Base-by-base conservation (phyloP, 306 rosid genomes). In the Sophora flavescens region DNA sequence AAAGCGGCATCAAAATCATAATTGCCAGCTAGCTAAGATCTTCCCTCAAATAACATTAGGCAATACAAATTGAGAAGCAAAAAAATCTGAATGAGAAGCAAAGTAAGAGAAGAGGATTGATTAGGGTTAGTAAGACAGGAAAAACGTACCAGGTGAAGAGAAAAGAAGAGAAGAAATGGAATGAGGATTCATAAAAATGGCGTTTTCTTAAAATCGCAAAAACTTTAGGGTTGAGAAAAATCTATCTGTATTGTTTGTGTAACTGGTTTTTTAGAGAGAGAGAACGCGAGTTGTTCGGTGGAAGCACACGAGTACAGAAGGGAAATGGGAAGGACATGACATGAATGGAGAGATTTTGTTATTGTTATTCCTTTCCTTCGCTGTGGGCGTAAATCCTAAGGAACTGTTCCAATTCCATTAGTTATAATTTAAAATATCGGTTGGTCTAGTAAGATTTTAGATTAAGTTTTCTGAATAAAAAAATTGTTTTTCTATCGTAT, bases 51-150 rank as follows among this genome's bases (percentile, higher is more conserved):
- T 47, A 26, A 41, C 17, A 18, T 9, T 33, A 36, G 6, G 44
- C 35, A 17, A 65, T 30, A 47, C 3, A 79, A 63, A 59, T 48
- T 66, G 8, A 36, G 7, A 36, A 3, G n/a, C n/a, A 35, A 35
- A 35, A 35, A 36, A 44, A 44, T 9, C 10, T 9, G 14, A 12
- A 44, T 44, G 48, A 41, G 45, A 41, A 8, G 9, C 2, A 41
- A 41, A 41, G 45, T 8, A 3, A 2, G 11, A 67, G 4, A 12
- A 14, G 32, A 30, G 58, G 28, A 45, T 50, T 84, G 28, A 45
- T 50, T 84, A 87, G 90, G 93, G 90, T 84, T 88, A 63, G 61
- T 71, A 65, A 70, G 50, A 39, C 63, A 35, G 74, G 45, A 69
- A 9, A 44, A 9, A 14, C 84, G 60, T 77, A 84, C 91, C 94